Conservation (phyloP, 2,329 filamentous ascomycete genomes). For the Penicillium sumatraense region DNA sequence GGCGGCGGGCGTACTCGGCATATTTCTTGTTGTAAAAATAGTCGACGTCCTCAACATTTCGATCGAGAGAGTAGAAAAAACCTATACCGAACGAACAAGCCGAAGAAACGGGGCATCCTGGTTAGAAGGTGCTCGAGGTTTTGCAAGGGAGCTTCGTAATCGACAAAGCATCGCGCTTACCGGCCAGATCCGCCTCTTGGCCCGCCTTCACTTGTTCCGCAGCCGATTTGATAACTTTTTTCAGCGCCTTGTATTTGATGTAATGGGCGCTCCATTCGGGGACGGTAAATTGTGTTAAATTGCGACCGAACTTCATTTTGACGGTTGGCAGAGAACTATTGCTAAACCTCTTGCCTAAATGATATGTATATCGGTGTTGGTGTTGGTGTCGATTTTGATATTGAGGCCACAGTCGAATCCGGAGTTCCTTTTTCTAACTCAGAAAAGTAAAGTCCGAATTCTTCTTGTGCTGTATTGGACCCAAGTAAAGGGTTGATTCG, state of each 20-base stretch:
- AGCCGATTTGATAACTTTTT: conserved; percentile 87
- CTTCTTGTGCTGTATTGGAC: too few relatives aligned
- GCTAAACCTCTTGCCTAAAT: neutral
- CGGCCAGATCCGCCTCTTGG: conserved; percentile 83
- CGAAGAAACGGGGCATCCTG: conserved; percentile 24
- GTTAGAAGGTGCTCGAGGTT: conserved; percentile 24
- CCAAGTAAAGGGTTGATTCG: neutral
- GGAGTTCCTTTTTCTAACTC: too few relatives aligned
- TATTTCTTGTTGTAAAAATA: conserved; percentile 97
- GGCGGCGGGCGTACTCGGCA: conserved; percentile 77
- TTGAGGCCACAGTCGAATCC: too few relatives aligned
- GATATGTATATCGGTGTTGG: neutral
- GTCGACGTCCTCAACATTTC: conserved; percentile 96
- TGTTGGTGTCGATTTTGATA: neutral
- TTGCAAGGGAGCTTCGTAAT: conserved; percentile 3
- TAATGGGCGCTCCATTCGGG: conserved; percentile 56
- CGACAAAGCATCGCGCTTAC: conserved; percentile 59
- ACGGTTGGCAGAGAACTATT: neutral
- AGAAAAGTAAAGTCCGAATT: too few relatives aligned
- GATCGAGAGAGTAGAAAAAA: conserved; percentile 95
- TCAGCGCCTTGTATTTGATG: conserved; percentile 65
- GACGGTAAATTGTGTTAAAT: conserved; percentile 54
- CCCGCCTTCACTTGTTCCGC: conserved; percentile 71
- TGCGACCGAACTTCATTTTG: conserved; percentile 57
- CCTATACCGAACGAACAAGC: conserved; percentile 57